These are phyloP conservation scores for Herpetomonas muscarum DNA, from an alignment of 208 protist genomes.

Conservation along the genomic window DNA sequence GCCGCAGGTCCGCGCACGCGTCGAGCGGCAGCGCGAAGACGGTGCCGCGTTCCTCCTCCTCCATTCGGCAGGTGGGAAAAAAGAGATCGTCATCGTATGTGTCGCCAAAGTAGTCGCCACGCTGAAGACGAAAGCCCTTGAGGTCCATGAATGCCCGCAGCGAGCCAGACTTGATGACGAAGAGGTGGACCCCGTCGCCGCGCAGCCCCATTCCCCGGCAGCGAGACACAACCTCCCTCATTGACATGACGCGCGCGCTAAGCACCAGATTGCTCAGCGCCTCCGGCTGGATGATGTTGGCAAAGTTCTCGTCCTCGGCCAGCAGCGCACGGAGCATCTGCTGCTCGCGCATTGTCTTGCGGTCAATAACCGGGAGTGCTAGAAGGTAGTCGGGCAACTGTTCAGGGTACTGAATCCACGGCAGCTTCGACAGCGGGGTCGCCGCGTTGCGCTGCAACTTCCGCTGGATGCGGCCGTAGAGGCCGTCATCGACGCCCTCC, in stretches of 20 bases:
- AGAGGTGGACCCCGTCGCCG: conserved; percentile 60
- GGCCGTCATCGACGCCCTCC: conserved; percentile 23
- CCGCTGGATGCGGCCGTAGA: conserved; percentile 24
- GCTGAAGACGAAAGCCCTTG: conserved; percentile 26
- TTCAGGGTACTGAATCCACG: conserved; percentile 1
- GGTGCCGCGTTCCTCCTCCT: conserved; percentile 49
- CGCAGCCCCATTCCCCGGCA: conserved; percentile 38
- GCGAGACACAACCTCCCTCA: conserved; percentile 41
- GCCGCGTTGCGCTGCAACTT: conserved; percentile 18
- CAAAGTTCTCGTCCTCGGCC: conserved; percentile 29
- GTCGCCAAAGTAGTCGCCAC: conserved; percentile 75
- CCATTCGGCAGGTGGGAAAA: conserved; percentile 29
- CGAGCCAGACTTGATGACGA: conserved; percentile 57
- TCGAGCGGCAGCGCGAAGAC: conserved; percentile 59
- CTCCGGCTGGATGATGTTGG: conserved; percentile 14
- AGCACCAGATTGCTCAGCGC: conserved; percentile 39
- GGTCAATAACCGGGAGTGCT: conserved; percentile 33
- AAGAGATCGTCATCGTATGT: conserved; percentile 34
- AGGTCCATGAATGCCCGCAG: conserved; percentile 38
- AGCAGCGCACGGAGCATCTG: conserved; percentile 56
- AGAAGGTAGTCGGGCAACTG: conserved; percentile 19
- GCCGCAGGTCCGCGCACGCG: conserved; percentile 21
- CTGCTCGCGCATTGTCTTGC: conserved; percentile 70
- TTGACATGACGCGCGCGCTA: conserved; percentile 50
- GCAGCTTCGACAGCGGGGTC: background rate